Percentiles rank a stretch among this genome's conserved stretches.
Evolutionary conservation across 768 basidiomycete genomes (phyloP).

Genomic region (Agaricus blazei): DNA sequence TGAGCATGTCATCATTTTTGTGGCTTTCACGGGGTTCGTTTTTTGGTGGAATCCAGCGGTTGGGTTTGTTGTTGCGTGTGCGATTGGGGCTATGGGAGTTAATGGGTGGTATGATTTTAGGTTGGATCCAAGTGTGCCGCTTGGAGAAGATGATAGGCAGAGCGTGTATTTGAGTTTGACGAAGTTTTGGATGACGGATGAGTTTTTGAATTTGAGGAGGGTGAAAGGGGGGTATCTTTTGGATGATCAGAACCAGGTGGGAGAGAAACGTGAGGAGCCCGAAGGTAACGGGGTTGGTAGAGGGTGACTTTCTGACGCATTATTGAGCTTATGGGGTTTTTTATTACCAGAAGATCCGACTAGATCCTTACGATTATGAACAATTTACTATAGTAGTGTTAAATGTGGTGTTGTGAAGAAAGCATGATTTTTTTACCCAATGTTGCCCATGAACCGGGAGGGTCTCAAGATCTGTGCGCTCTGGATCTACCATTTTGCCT

Average conservation of each 20-base stretch:
- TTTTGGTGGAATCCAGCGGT: constrained; percentile 21
- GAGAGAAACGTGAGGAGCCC: background rate
- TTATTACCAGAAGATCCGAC: too few species aligned
- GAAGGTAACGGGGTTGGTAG: too few species aligned
- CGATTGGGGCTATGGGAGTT: constrained; percentile 20
- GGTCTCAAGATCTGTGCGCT: too few species aligned
- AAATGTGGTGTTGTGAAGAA: too few species aligned
- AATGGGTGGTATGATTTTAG: constrained; percentile 34
- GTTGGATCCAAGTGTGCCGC: constrained; percentile 25
- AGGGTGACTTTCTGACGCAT: too few species aligned
- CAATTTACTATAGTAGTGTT: too few species aligned
- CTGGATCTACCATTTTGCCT: too few species aligned
- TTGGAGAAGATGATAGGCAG: constrained; percentile 38
- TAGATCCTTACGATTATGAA: too few species aligned
- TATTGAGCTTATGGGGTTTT: too few species aligned
- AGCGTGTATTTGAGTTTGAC: constrained; percentile 29
- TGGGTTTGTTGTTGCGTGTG: constrained; percentile 16
- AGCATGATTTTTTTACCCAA: too few species aligned
- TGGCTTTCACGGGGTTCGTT: constrained; percentile 21
- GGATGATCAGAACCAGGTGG: background rate
- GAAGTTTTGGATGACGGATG: constrained; percentile 21
- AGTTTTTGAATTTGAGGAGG: constrained; percentile 7
- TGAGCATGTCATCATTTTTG: constrained; percentile 33
- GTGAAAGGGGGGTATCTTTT: background rate
- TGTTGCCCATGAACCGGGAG: too few species aligned